Evolutionary conservation across 768 basidiomycete species (phyloP), one percentile per base, ranked within the genome.

Genomic region (Sarcodon sp.): DNA sequence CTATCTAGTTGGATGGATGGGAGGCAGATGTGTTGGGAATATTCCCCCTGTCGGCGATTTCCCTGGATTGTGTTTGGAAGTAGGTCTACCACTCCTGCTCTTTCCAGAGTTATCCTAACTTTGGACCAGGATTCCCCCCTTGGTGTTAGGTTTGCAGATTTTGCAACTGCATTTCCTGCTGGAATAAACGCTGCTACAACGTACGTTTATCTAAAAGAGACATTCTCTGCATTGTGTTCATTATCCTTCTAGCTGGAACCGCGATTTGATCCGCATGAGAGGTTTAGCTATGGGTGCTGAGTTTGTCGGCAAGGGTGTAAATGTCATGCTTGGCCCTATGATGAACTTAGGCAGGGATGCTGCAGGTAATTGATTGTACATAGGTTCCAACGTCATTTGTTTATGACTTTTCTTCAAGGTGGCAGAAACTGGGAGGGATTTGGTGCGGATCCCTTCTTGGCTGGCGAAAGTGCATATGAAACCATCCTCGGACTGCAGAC

Each of bases 371-470:
- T 34, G 10, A 18, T 18, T 44, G 13, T 10, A 7, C 6, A 16
- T 45, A 16, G 44, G 12, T 7, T 8, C 15, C 5, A 13, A 15
- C n/a, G 13, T 15, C 13, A n/a, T 32, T 16, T 8, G 32, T 7
- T 33, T 47, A 3, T 32, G 9, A 33, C 21, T 13, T 46, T 13
- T 12, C n/a, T 11, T 8, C 70, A 76, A 53, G 88, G 84, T 6
- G 92, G 92, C 13, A 71, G 92, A 31, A 90, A 92, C 63, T 94
- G 89, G 87, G 92, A 94, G 69, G 89, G 88, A n/a, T 92, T 91
- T 50, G 90, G 91, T 32, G 88, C 76, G 8, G 92, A 96, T 61
- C 92, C 92, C 0, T 94, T 79, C 66, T 67, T 94, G 12, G 57
- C 76, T n/a, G 89, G 92, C 10, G 88, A 87, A 58, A 69, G 71